A percentile compares a stretch with the other conserved stretches of the same genome.
Evolutionary conservation across 2,329 filamentous ascomycete genomes (phyloP).

Genomic region (Neodidymelliopsis sp.): DNA sequence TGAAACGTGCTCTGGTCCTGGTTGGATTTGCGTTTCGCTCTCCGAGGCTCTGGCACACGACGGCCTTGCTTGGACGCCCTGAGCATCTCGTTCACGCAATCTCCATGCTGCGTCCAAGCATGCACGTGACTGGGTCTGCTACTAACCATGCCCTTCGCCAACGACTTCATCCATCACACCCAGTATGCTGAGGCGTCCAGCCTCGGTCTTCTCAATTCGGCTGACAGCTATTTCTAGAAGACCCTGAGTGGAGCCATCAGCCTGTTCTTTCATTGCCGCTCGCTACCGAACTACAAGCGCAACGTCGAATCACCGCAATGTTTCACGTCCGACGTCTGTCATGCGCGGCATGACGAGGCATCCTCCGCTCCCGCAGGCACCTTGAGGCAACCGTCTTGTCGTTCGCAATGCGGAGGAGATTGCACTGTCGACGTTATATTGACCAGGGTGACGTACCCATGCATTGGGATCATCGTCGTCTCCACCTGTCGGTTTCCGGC

Average conservation of each 20-base stretch:
- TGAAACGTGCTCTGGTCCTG: constrained; percentile 35
- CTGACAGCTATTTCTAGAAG: neutral
- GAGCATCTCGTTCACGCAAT: constrained; percentile 14
- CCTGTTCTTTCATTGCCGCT: constrained; percentile 8
- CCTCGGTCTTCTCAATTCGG: neutral
- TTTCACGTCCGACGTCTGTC: constrained; percentile 15
- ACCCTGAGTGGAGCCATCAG: neutral
- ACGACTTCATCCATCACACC: too few relatives aligned
- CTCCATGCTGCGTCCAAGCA: constrained; percentile 1
- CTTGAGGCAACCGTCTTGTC: constrained; percentile 11
- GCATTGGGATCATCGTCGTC: constrained; percentile 1
- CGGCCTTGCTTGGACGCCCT: constrained; percentile 2
- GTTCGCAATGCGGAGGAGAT: constrained; percentile 19
- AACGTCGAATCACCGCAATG: constrained; percentile 15
- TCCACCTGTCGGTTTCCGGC: constrained; percentile 4
- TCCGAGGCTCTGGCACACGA: constrained; percentile 18
- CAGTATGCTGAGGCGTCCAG: neutral
- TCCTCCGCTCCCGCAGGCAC: constrained; percentile 12
- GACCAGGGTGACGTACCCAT: constrained; percentile 12
- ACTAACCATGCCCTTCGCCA: neutral
- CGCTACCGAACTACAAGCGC: constrained; percentile 11
- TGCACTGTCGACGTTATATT: constrained; percentile 17
- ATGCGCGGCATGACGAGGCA: constrained; percentile 12
- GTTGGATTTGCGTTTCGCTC: constrained; percentile 32
- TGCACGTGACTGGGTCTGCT: neutral